Evolutionary conservation across 805 yeast genomes (phyloP).

Genomic region (Candida sithepensis): DNA sequence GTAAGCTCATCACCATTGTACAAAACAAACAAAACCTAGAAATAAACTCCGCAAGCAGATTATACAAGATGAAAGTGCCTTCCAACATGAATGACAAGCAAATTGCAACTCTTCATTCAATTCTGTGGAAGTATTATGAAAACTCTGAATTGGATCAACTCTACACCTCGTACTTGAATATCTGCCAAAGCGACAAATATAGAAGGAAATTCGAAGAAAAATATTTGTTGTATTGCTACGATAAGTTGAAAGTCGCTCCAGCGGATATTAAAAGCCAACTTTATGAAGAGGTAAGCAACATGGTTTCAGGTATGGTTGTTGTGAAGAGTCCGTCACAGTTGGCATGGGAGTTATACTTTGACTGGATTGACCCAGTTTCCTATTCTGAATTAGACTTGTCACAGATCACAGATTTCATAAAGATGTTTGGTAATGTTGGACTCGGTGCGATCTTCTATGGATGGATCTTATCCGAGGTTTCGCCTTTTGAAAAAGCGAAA

Average conservation of each 20-base stretch:
- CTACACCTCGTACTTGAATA: conserved; percentile 54
- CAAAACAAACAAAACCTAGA: conserved; percentile 37
- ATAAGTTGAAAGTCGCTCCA: conserved; percentile 53
- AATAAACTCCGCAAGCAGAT: conserved; percentile 39
- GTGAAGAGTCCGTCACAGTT: conserved; percentile 56
- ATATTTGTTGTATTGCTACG: conserved; percentile 53
- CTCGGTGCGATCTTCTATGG: conserved; percentile 57
- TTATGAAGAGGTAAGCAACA: conserved; percentile 43
- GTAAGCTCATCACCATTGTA: conserved; percentile 39
- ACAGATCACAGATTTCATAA: conserved; percentile 48
- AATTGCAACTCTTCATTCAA: conserved; percentile 34
- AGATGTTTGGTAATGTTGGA: conserved; percentile 56
- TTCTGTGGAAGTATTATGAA: conserved; percentile 45
- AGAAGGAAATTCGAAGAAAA: conserved; percentile 61
- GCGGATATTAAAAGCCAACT: conserved; percentile 34
- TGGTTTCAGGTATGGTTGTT: conserved; percentile 70
- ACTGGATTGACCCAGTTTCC: conserved; percentile 59
- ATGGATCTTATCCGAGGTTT: conserved; percentile 62
- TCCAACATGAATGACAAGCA: conserved; percentile 40
- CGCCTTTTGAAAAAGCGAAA: conserved; percentile 47
- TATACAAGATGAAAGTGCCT: conserved; percentile 48
- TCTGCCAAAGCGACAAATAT: conserved; percentile 52
- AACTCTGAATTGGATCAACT: conserved; percentile 50
- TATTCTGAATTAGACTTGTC: conserved; percentile 47
- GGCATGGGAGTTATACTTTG: conserved; percentile 74